Evolutionary conservation across 208 protist genomes (phyloP), one percentile per base, ranked within the genome.

Genomic region (Borovskyia barvae): DNA sequence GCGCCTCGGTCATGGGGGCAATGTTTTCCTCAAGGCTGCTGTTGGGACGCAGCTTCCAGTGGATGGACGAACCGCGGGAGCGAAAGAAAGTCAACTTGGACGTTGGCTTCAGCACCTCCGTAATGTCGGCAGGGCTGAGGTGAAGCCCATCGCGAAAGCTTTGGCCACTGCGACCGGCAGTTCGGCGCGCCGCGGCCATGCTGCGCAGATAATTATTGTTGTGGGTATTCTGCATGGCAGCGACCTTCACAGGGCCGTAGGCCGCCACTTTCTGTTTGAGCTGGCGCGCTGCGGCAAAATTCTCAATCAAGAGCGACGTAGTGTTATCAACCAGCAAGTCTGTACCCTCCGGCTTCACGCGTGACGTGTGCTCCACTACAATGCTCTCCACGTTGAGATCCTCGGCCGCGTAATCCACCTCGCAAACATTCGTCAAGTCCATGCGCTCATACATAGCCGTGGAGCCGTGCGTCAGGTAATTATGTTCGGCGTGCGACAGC

Each of bases 331-430:
- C 81, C 1, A 82, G 70, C 29, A 94, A 66, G 42, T 82, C 78
- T 4, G 81, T 91, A 12, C 81, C 81, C 24, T 75, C 70, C n/a
- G 81, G 81, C 33, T 80, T 77, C 30, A 75, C 75, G 29, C 87
- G 80, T 35, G 76, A 73, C 15, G 78, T 91, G 80, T 90, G 87
- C 66, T 94, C 87, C 12, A 94, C 87, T 5, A 88, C 77, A 42
- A 94, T 94, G 54, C 78, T 82, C 61, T 94, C 87, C 53, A 94
- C 81, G 58, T 90, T 90, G 47, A 86, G 79, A 53, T 94, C 87
- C 47, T 90, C 80, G 20, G 87, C 81, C 35, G 76, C 79, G 62
- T 75, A 81, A 66, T 94, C 87, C 22, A 78, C 71, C 67, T 87
- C 73, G 65, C 87, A 94, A 2, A 91, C 77, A 52, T 90, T 68